phyloP scores from a whole-genome alignment of 192 early-diverging fungal genomes.

The Coemansia sp. region DNA sequence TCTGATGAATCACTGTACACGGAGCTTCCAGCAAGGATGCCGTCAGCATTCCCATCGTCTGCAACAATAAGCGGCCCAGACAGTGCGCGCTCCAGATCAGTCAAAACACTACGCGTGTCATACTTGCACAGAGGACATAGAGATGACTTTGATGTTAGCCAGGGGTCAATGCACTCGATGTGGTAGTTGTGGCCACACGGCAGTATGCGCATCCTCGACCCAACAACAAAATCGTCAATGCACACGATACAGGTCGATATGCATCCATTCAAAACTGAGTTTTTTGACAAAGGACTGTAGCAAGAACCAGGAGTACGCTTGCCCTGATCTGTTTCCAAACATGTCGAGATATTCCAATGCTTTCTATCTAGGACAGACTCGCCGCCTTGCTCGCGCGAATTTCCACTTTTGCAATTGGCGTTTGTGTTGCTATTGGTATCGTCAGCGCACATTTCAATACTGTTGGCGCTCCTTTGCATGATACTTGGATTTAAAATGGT shows the following conservation, averaged over 20 bases:
- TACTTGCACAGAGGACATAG: slow-evolving; percentile 58
- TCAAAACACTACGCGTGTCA: slow-evolving; percentile 50
- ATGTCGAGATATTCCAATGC: not conserved
- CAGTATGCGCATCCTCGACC: slow-evolving; percentile 52
- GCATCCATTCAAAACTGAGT: slow-evolving; percentile 25
- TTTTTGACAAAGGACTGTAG: not conserved
- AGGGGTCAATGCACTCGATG: slow-evolving; percentile 58
- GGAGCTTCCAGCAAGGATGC: slow-evolving; percentile 13
- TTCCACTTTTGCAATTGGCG: not conserved
- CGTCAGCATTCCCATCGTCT: slow-evolving; percentile 13
- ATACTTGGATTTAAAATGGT: slow-evolving; percentile 34
- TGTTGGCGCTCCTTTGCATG: slow-evolving; percentile 10
- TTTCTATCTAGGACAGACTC: not conserved
- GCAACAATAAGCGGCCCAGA: slow-evolving; percentile 32
- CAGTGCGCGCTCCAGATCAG: slow-evolving; percentile 42
- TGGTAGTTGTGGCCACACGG: slow-evolving; percentile 60
- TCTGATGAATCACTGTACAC: slow-evolving; percentile 23
- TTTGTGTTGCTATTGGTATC: not conserved
- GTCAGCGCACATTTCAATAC: not conserved
- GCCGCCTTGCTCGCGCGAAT: not conserved
- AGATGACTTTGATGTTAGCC: slow-evolving; percentile 54
- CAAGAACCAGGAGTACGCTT: not conserved
- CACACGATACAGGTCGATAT: slow-evolving; percentile 57
- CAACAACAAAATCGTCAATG: slow-evolving; percentile 54
- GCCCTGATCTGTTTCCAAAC: not conserved